Conservation (phyloP, 2,329 filamentous ascomycete species). For the Cyphellophora attinorum region DNA sequence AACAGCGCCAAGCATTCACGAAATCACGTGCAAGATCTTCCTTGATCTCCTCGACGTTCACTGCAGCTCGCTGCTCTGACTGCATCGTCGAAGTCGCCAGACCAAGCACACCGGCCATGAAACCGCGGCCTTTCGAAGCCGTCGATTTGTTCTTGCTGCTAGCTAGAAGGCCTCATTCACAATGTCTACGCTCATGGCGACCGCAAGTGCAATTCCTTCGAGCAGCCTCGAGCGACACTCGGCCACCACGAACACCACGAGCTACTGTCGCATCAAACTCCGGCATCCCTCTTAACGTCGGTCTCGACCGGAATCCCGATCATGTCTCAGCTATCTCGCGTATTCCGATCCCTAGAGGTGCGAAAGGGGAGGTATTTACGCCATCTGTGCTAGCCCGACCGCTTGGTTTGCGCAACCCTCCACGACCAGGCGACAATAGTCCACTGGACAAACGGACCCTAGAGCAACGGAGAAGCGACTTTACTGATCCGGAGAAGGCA, state of each 20-base stretch:
- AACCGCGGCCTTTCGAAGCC: no score
- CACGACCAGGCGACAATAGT: constrained; percentile 69
- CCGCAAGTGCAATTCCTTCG: neutral
- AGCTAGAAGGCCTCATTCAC: constrained; percentile 14
- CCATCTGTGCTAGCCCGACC: constrained; percentile 55
- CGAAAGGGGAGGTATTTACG: constrained; percentile 32
- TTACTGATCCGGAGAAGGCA: constrained; percentile 78
- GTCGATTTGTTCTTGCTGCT: constrained; percentile 11
- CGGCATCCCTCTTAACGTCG: constrained; percentile 15
- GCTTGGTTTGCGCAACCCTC: constrained; percentile 70
- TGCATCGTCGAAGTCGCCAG: no score
- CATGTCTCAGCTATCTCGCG: constrained; percentile 16
- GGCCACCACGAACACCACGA: neutral
- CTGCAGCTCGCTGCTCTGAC: no score
- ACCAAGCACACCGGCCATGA: no score
- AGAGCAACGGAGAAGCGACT: constrained; percentile 64
- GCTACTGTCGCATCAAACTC: constrained; percentile 4
- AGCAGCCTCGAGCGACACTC: neutral
- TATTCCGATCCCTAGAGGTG: constrained; percentile 20
- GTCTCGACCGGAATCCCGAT: constrained; percentile 16
- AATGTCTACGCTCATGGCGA: constrained; percentile 4
- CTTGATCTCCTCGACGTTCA: no score
- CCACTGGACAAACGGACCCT: constrained; percentile 61
- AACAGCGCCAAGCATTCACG: no score
- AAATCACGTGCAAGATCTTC: no score